Evolutionary conservation across 305 asterid species (phyloP).

Genomic region (Vinca major): DNA sequence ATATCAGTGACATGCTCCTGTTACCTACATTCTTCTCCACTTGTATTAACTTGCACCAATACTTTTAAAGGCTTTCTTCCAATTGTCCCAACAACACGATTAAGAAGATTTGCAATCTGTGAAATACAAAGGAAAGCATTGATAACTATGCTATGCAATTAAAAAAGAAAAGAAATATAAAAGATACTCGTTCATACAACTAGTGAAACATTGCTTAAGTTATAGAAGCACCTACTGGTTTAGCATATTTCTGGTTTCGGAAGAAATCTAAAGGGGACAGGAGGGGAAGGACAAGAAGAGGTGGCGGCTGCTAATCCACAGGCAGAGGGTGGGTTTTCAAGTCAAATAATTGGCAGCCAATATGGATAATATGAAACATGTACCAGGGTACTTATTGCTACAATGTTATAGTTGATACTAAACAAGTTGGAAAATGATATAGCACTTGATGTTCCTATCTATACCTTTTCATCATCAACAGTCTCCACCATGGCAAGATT

Average conservation of each 20-base stretch:
- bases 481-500: conserved; percentile 89
- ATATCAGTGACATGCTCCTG: conserved; percentile 27
- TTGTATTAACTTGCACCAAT: conserved; percentile 85
- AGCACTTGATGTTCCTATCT: neutral
- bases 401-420: neutral
- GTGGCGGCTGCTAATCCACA: neutral
- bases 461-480: conserved; percentile 90
- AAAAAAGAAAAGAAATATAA: neutral
- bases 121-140: conserved; percentile 5
- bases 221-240: neutral
- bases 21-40: conserved; percentile 96
- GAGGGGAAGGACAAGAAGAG: neutral
- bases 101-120: conserved; percentile 80
- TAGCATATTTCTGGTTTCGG: neutral
- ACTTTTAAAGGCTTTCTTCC: conserved; percentile 87
- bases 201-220: neutral
- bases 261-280: neutral
- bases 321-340: neutral
- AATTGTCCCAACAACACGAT: conserved; percentile 56
- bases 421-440: no score
- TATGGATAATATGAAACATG: neutral
- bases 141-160: neutral
- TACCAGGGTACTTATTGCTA: neutral
- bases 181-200: neutral
- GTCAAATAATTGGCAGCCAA: neutral